Conservation (phyloP, 768 basidiomycete genomes). For the Myochromella boudieri region DNA sequence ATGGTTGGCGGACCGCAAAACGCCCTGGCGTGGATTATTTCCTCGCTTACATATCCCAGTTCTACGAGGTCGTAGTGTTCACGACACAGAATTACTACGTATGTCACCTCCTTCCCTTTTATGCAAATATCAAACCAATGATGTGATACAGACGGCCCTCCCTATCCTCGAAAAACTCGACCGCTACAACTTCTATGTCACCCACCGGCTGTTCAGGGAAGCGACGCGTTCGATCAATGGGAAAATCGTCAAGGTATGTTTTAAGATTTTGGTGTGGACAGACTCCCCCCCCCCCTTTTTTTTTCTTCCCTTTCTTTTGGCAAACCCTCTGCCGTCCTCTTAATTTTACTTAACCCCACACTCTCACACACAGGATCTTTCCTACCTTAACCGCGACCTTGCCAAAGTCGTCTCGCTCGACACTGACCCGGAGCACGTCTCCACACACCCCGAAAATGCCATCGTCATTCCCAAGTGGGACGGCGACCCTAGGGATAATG, state of each 20-base stretch:
- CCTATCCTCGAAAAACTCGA: slow-evolving; percentile 94
- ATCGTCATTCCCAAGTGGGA: slow-evolving; percentile 85
- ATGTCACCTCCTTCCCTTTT: slow-evolving; percentile 34
- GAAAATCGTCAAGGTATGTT: slow-evolving; percentile 76
- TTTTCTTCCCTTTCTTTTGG: too few species aligned
- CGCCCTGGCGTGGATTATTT: slow-evolving; percentile 98
- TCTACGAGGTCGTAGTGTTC: slow-evolving; percentile 97
- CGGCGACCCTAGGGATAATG: slow-evolving; percentile 67
- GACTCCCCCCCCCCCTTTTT: too few species aligned
- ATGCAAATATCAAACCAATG: not conserved
- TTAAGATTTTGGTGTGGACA: too few species aligned
- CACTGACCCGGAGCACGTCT: slow-evolving; percentile 74
- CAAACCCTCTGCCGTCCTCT: too few species aligned
- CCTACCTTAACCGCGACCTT: slow-evolving; percentile 39
- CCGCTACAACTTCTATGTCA: slow-evolving; percentile 86
- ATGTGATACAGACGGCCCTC: slow-evolving; percentile 66
- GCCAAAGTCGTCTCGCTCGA: slow-evolving; percentile 89
- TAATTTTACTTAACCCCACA: not conserved
- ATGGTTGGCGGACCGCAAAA: slow-evolving; percentile 97
- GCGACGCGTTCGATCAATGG: slow-evolving; percentile 83
- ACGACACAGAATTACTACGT: slow-evolving; percentile 90
- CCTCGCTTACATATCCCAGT: slow-evolving; percentile 94
- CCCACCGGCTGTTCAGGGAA: slow-evolving; percentile 91
- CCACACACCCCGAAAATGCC: slow-evolving; percentile 86
- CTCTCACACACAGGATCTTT: slow-evolving; percentile 61